Base-by-base conservation (phyloP, 2,329 filamentous ascomycete species). In the Hypoxylon sp. region DNA sequence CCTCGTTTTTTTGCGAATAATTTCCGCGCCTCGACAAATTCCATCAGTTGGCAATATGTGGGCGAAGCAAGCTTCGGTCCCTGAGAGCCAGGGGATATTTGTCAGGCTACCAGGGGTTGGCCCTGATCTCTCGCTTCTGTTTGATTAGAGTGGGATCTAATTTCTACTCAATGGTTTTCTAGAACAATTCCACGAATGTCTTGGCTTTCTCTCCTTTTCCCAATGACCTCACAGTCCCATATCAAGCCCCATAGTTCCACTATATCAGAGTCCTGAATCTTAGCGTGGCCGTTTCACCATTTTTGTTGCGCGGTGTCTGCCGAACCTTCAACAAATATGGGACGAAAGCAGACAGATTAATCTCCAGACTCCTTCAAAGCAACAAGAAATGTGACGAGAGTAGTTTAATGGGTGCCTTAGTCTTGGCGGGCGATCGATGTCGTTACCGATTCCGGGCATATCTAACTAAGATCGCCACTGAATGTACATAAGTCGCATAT, bases 71-170 rank as follows among this genome's bases (percentile, higher is more conserved):
- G 48, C 37, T 62, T 59, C 31, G 44, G 37, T 50, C 60, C 54
- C 31, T 46, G 50, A 50, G 13, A 54, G 37, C 37, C 44, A 60
- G 62, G 59, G 59, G 51, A 11, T 37, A 61, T 46, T 40, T 53
- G 13, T 65, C 46, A 57, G 53, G 59, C 42, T 25, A 37, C 35
- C 61, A 65, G 68, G 67, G 68, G 59, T 65, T 37, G 46, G 56
- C 61, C 68, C 27, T 70, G 65, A 68, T 68, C 61, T 63, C 31
- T 27, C 42, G 53, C 53, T 42, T 50, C 49, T 33, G 59, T 71
- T 69, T 71, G 53, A 71, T 66, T 71, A 62, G 64, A 55, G 69
- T 69, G 69, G 69, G 60, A 65, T 69, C 58, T 51, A 69, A 71
- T 69, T 64, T 71, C 62, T 55, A n/a, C 42, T 62, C 48, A 30